Base-by-base conservation (phyloP, 768 basidiomycete species). In the Suillus placidus region DNA sequence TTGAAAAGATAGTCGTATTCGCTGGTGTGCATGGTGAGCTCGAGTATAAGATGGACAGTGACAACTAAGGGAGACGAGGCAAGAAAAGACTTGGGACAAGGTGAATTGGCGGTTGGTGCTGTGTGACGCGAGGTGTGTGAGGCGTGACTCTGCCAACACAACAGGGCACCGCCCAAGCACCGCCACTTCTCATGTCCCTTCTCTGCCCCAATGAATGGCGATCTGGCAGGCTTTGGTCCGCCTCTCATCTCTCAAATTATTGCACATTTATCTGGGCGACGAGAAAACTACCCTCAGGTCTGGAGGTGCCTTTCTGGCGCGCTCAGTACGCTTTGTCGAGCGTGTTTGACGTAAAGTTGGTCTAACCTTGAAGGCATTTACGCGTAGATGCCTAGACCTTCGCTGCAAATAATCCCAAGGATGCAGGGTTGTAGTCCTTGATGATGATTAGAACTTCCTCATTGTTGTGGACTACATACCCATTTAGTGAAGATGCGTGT, bases 1-100 rank as follows among this genome's bases (percentile, higher is more conserved):
- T 95, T 95, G 86, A 95, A 95, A 77, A 95, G 93, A 75, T 91
- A 95, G 83, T 95, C 94, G 87, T 95, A 95, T 79, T 94, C 93
- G 83, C 90, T 91, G 77, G 93, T 92, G 76, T 94, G 92, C 93
- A 94, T 93, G 66, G 71, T 85, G 76, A 69, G 65, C 63, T 67
- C 64, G 68, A 65, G 47, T 69, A 65, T 38, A 65, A 62, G 67
- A 71, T 66, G 68, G 68, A 72, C 70, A 6, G 58, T 60, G 40
- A 40, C 26, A 66, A 69, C 62, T 70, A 68, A 66, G 64, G 62
- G 71, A 68, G 75, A 71, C 72, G 74, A 70, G 77, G 75, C 73
- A 70, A 76, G 76, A 73, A 72, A 71, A 70, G 74, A 70, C 71
- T 72, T 71, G 75, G 77, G 71, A 81, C 80, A 77, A 76, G 76